Evolutionary conservation across 202 grass and related monocot genomes (phyloP).

Genomic region (Saccharum hybrid): DNA sequence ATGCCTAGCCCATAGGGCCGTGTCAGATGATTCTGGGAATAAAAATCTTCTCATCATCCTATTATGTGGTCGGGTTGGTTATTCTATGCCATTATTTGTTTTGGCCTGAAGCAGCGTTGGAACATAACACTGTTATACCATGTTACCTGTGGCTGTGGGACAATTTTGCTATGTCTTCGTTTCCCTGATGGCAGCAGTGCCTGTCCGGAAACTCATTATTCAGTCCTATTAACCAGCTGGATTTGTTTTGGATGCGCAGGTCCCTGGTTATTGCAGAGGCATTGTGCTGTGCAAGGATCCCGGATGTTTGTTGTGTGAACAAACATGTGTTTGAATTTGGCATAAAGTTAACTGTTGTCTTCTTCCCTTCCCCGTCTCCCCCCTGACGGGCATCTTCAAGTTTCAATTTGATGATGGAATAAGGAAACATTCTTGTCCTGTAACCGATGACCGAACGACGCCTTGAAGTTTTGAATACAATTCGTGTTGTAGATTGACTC

Average conservation of each 20-base stretch:
- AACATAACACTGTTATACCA: not conserved
- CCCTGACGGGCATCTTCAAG: constrained; percentile 38
- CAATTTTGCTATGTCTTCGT: constrained; percentile 8
- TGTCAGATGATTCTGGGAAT: constrained; percentile 20
- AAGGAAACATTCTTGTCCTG: constrained; percentile 56
- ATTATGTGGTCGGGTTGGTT: not conserved
- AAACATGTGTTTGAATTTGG: constrained; percentile 52
- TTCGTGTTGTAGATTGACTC: constrained; percentile 14
- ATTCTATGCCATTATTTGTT: constrained; percentile 22
- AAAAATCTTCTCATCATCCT: not conserved
- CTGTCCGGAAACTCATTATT: not conserved
- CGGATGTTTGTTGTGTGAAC: constrained; percentile 57
- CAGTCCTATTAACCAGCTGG: constrained; percentile 17
- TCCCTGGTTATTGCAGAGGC: constrained; percentile 4
- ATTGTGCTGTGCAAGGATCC: constrained; percentile 23
- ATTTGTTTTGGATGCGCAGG: constrained; percentile 32
- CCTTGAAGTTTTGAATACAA: constrained; percentile 60
- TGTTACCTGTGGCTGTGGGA: not conserved
- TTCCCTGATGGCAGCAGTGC: constrained; percentile 18
- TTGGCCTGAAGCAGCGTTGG: constrained; percentile 2
- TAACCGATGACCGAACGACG: constrained; percentile 43
- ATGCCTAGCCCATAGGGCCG: not conserved
- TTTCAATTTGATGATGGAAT: constrained; percentile 61
- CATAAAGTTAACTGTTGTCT: constrained; percentile 57
- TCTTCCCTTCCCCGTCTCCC: constrained; percentile 21